Percentiles rank a stretch among this genome's conserved stretches.
These are phyloP conservation scores for Pouteria glomerata DNA, from an alignment of 148 eudicot genomes.

Conservation along the genomic window DNA sequence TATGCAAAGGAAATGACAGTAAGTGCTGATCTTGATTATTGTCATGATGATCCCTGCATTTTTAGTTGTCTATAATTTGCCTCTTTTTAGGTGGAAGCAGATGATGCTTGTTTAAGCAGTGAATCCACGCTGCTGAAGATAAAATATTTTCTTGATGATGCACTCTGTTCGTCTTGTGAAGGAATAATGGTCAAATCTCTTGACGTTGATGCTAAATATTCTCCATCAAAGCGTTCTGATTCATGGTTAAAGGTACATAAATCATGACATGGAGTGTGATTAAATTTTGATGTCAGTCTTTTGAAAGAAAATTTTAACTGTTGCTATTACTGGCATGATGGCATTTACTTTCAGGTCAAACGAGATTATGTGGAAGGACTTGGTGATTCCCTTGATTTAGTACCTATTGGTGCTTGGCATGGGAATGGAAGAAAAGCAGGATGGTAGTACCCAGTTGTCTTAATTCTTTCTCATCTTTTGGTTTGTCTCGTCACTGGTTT, in stretches of 20 bases:
- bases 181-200: constrained; percentile 94
- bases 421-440: constrained; percentile 99
- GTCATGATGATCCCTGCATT: constrained; percentile 4
- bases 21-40: constrained; percentile 22
- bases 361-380: constrained; percentile 91
- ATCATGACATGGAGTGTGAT: constrained; percentile 1
- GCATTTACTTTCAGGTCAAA: constrained; percentile 66
- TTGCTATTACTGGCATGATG: background rate
- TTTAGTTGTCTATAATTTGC: constrained; percentile 1
- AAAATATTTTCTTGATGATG: constrained; percentile 67
- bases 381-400: constrained; percentile 87
- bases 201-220: constrained; percentile 81
- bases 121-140: constrained; percentile 61
- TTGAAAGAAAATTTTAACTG: constrained; percentile 1
- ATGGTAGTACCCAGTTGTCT: constrained; percentile 45
- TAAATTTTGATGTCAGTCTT: background rate
- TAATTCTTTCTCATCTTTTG: background rate
- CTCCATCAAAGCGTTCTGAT: constrained; percentile 93
- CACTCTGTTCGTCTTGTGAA: constrained; percentile 84
- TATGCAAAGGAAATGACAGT: constrained; percentile 76
- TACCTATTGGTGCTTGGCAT: constrained; percentile 98
- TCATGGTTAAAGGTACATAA: constrained; percentile 91
- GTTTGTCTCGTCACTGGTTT: background rate
- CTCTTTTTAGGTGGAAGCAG: constrained; percentile 61
- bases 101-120: constrained; percentile 61